phyloP scores from a whole-genome alignment of 768 basidiomycete species.

The Agaricus sinodeliciosus region DNA sequence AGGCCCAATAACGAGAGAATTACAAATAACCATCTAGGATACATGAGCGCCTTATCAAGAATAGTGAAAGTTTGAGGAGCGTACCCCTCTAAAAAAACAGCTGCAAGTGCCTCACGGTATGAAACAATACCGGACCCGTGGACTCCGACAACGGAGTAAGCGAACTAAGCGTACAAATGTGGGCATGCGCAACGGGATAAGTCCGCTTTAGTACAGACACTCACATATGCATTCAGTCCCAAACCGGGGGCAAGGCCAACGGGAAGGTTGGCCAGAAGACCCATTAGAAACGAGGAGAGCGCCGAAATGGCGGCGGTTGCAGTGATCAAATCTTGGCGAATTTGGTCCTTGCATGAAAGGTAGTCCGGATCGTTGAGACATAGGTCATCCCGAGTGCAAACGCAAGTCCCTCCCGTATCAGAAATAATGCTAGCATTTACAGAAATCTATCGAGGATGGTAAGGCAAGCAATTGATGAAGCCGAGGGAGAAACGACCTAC shows the following conservation, averaged over 20 bases:
- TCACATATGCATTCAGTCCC: constrained; percentile 75
- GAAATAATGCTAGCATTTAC: constrained; percentile 80
- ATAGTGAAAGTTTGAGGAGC: constrained; percentile 14
- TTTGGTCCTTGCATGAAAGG: constrained; percentile 47
- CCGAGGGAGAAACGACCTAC: constrained; percentile 28
- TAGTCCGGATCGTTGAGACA: constrained; percentile 50
- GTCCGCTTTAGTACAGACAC: constrained; percentile 16
- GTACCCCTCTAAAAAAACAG: constrained; percentile 84
- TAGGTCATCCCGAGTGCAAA: constrained; percentile 53
- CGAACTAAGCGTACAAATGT: constrained; percentile 42
- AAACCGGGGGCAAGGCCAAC: constrained; percentile 86
- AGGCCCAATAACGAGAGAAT: constrained; percentile 74
- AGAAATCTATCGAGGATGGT: constrained; percentile 46
- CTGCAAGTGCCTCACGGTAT: constrained; percentile 75
- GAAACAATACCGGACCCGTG: constrained; percentile 68
- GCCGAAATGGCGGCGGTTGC: constrained; percentile 74
- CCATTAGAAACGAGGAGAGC: constrained; percentile 77
- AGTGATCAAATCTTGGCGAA: constrained; percentile 75
- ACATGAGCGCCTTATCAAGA: not conserved
- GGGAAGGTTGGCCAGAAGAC: constrained; percentile 78
- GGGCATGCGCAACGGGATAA: not conserved
- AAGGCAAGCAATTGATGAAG: constrained; percentile 8
- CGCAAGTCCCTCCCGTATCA: constrained; percentile 77
- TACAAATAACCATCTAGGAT: constrained; percentile 71
- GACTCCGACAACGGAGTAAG: constrained; percentile 84